Base-by-base conservation (phyloP, 2,329 filamentous ascomycete genomes). In the Monilinia polystroma region DNA sequence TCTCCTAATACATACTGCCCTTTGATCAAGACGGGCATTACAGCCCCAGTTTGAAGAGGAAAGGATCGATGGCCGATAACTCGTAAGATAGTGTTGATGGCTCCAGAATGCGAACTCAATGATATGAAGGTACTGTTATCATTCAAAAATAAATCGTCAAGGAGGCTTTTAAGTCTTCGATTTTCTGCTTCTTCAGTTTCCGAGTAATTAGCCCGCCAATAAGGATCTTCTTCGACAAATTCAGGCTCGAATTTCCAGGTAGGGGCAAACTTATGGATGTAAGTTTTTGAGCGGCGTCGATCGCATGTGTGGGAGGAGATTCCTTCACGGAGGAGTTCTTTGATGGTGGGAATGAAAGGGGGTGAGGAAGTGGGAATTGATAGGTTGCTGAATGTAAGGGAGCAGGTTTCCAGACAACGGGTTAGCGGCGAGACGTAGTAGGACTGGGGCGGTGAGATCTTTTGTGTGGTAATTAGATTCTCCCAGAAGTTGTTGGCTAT, bases 261-360 rank as follows among this genome's bases (percentile, higher is more conserved):
- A 57, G 85, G 85, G 2, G 29, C 23, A 6, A 81, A 78, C 2
- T 76, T 68, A 12, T 76, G 76, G 70, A 91, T 86, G 58, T 81
- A 79, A 0, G 81, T 79, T 72, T 81, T 84, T 72, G 77, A 82
- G 45, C 82, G 84, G 8, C 89, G 81, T 29, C 84, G 82, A 76
- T 92, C 87, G 73, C 89, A 92, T 0, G 88, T 90, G 75, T 90
- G 89, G 51, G 86, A 84, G 64, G 85, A 88, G 65, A 91, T 85
- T 3, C 84, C 84, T 76, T 92, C 89, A 51, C 89, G 81, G 67
- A 91, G 79, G 43, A 83, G 74, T 73, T 91, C 89, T 77, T 90
- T 90, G 72, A 91, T 79, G 0, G 80, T 78, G 0, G 88, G 88
- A 1, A 76, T 76, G 71, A 90, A 90, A 0, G 82, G 83, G 14